Evolutionary conservation across 495 filamentous ascomycete species (phyloP).

Genomic region (Saxophila tyrrhenica): DNA sequence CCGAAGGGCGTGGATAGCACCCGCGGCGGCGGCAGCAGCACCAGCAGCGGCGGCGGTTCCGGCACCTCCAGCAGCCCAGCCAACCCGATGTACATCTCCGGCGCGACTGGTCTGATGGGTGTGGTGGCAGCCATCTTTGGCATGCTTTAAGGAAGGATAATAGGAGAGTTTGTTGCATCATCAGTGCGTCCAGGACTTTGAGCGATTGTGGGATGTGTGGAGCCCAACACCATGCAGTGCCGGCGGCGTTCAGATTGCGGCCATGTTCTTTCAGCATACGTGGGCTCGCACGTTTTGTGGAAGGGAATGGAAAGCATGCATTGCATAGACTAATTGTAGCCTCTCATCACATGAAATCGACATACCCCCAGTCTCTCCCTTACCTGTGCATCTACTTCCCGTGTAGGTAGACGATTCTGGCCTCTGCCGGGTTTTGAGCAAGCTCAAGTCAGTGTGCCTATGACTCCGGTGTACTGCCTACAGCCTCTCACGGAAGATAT

Average conservation of each 20-base stretch:
- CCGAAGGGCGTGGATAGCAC: conserved; percentile 22
- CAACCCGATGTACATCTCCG: conserved; percentile 22
- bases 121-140: conserved; percentile 31
- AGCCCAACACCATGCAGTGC: neutral
- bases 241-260: neutral
- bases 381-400: too few species aligned
- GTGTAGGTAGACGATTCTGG: too few species aligned
- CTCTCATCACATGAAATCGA: neutral
- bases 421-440: too few species aligned
- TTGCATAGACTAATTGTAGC: conserved; percentile 21
- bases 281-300: neutral
- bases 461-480: too few species aligned
- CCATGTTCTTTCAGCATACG: neutral
- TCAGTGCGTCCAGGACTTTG: conserved; percentile 3
- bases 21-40: conserved; percentile 11
- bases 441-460: too few species aligned
- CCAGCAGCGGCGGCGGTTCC: conserved; percentile 14
- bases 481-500: too few species aligned
- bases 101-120: conserved; percentile 25
- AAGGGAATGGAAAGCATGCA: too few species aligned
- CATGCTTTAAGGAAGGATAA: conserved; percentile 25
- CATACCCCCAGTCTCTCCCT: neutral
- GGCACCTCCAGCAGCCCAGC: conserved; percentile 20
- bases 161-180: too few species aligned
- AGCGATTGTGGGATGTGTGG: conserved; percentile 13